These are phyloP conservation scores for Pelargonium australe DNA, from an alignment of 441 rosid genomes.

Conservation along the genomic window DNA sequence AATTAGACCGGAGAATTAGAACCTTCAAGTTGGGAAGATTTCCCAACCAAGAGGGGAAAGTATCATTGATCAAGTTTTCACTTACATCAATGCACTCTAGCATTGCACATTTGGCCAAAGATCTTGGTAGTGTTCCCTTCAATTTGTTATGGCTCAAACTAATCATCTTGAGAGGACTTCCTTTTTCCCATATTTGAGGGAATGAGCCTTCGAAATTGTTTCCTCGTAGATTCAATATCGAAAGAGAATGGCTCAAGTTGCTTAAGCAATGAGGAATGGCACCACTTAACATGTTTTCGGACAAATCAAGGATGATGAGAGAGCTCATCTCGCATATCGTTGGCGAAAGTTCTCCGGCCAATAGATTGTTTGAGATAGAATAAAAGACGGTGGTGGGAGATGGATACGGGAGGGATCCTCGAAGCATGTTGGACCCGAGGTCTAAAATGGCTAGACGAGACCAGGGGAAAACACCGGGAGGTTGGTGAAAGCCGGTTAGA, in stretches of 20 bases:
- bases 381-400: background rate
- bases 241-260: background rate
- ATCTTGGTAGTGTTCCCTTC: conserved; percentile 14
- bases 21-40: background rate
- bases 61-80: conserved; percentile 1
- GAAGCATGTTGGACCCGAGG: conserved; percentile 17
- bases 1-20: background rate
- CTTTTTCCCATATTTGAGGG: background rate
- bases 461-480: conserved; percentile 6
- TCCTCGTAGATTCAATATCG: conserved; percentile 14
- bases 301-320: conserved; percentile 23
- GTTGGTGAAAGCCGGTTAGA: conserved; percentile 15
- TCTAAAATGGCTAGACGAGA: conserved; percentile 11
- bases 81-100: conserved; percentile 16
- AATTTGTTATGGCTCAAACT: conserved; percentile 18
- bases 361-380: conserved; percentile 7
- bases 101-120: conserved; percentile 14
- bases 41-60: conserved; percentile 12
- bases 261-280: conserved; percentile 21
- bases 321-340: conserved; percentile 20
- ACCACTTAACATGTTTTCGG: conserved; percentile 20
- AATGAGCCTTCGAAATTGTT: conserved; percentile 8
- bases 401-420: conserved; percentile 15
- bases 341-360: conserved; percentile 18
- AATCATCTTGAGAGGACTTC: conserved; percentile 15